These are phyloP conservation scores for Aegilops longissima DNA, from an alignment of 176 grass and related monocot species.

Conservation along the genomic window DNA sequence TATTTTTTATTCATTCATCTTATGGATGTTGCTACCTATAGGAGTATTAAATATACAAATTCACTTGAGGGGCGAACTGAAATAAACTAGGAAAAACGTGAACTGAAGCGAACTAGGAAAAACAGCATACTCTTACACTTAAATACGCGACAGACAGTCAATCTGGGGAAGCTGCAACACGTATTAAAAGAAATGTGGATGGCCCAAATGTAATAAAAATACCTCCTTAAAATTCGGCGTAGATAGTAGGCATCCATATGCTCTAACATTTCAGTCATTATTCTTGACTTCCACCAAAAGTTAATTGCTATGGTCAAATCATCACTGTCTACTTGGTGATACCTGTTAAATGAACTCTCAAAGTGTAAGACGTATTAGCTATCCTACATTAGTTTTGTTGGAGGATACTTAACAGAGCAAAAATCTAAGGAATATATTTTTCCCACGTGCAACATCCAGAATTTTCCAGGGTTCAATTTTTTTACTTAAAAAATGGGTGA, in stretches of 20 bases:
- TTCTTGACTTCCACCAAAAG: constrained; percentile 93
- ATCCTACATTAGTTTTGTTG: not conserved
- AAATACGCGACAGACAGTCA: not conserved
- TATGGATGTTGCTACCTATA: not conserved
- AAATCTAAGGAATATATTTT: not conserved
- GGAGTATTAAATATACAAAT: not conserved
- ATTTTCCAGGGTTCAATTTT: not conserved
- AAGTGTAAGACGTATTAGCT: constrained; percentile 6
- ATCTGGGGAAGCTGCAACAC: not conserved
- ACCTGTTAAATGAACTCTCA: constrained; percentile 62
- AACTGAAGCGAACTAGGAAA: not conserved
- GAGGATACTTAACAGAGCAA: constrained; percentile 7
- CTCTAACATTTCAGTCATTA: constrained; percentile 80
- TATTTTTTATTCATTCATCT: not conserved
- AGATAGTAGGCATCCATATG: constrained; percentile 99
- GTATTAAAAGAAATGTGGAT: not conserved
- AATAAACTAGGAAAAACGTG: too few species aligned
- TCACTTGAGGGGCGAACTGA: not conserved
- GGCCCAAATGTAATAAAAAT: constrained; percentile 33
- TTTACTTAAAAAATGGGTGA: not conserved
- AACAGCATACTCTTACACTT: not conserved
- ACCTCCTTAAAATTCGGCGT: constrained; percentile 84
- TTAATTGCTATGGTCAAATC: constrained; percentile 93
- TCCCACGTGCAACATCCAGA: not conserved
- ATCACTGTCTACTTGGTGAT: constrained; percentile 94